A percentile compares a stretch with the other conserved stretches of the same genome.
phyloP scores from a whole-genome alignment of 306 rosid species.

The Quercus wislizeni region DNA sequence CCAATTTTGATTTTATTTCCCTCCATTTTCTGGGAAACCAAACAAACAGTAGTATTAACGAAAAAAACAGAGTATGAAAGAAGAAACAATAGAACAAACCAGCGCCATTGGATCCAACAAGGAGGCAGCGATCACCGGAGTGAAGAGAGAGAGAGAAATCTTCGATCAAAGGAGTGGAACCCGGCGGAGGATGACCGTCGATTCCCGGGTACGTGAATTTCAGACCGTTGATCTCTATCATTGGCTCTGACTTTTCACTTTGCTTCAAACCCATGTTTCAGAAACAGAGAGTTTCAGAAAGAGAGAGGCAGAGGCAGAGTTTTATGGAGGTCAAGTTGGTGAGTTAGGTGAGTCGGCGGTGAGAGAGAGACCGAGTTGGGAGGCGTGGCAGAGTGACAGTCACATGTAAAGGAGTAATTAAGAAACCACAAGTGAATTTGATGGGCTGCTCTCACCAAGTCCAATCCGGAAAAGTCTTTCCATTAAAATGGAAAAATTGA shows the following conservation, averaged over 20 bases:
- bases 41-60: background rate
- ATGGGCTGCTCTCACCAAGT: background rate
- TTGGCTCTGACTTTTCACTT: constrained; percentile 26
- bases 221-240: constrained; percentile 56
- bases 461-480: too few species aligned
- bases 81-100: constrained; percentile 32
- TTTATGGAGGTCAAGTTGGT: background rate
- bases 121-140: constrained; percentile 81
- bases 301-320: background rate
- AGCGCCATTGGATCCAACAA: constrained; percentile 96
- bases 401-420: background rate
- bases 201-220: constrained; percentile 88
- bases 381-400: constrained; percentile 21
- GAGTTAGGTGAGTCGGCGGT: constrained; percentile 6
- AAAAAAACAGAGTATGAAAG: background rate
- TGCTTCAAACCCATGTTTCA: constrained; percentile 28
- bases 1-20: too few species aligned
- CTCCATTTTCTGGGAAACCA: too few species aligned
- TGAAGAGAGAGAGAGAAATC: constrained; percentile 63
- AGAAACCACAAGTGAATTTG: background rate
- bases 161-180: constrained; percentile 78
- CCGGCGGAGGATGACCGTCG: constrained; percentile 92
- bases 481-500: too few species aligned
- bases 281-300: background rate
- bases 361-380: background rate